A percentile compares a stretch with the other conserved stretches of the same genome.
Evolutionary conservation across 2,329 filamentous ascomycete genomes (phyloP).

Genomic region (Aspergillus vadensis): DNA sequence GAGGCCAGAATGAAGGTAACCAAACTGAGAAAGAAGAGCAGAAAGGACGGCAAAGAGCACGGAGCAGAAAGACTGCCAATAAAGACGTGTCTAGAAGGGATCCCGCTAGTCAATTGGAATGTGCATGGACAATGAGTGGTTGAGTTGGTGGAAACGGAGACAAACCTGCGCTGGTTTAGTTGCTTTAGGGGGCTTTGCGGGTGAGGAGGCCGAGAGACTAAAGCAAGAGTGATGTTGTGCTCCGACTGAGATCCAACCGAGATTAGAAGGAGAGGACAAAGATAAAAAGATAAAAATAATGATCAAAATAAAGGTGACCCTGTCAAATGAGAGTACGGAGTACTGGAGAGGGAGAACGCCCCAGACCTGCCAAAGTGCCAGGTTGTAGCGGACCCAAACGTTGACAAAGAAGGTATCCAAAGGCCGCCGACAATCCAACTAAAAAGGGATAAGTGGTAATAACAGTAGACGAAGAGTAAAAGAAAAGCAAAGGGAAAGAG

Average conservation of each 20-base stretch:
- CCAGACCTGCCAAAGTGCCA: conserved; percentile 15
- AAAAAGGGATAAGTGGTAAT: conserved; percentile 22
- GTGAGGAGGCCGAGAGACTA: conserved; percentile 10
- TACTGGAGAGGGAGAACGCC: conserved; percentile 1
- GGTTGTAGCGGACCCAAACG: conserved; percentile 19
- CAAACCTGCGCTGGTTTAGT: conserved; percentile 22
- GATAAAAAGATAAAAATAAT: conserved; percentile 14
- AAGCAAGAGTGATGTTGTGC: conserved; percentile 6
- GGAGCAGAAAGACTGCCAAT: conserved; percentile 24
- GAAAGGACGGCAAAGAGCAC: conserved; percentile 27
- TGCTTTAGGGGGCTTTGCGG: conserved; percentile 20
- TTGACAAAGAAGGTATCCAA: conserved; percentile 19
- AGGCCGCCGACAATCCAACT: conserved; percentile 14
- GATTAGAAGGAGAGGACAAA: conserved; percentile 7
- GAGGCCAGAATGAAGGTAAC: conserved; percentile 18
- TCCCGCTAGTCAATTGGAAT: conserved; percentile 37
- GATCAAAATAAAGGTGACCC: conserved; percentile 9
- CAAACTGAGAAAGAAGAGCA: conserved; percentile 17
- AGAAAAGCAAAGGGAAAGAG: conserved; percentile 17
- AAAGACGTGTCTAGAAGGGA: conserved; percentile 35
- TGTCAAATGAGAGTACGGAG: conserved; percentile 5
- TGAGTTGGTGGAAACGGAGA: conserved; percentile 27
- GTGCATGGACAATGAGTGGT: conserved; percentile 28
- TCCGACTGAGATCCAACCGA: conserved; percentile 7
- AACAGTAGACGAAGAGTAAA: conserved; percentile 20